phyloP scores from a whole-genome alignment of 805 yeast genomes.

The Lipomyces spencermartinsiae region DNA sequence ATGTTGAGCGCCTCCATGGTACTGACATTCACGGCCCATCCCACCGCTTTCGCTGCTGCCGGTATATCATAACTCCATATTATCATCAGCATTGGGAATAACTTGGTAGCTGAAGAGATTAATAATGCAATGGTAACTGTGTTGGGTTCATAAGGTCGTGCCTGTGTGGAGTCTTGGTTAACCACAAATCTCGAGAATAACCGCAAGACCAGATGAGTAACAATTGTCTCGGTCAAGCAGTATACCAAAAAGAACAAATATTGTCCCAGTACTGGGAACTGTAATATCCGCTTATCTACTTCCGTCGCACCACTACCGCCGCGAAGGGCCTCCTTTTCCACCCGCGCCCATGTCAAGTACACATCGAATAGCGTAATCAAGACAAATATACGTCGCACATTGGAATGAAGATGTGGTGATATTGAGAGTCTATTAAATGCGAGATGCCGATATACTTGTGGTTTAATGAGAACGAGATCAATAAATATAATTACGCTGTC shows the following conservation, averaged over 20 bases:
- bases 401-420: slow-evolving; percentile 37
- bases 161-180: background rate
- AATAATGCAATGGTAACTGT: slow-evolving; percentile 70
- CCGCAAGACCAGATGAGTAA: slow-evolving; percentile 49
- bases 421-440: slow-evolving; percentile 69
- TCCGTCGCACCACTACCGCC: background rate
- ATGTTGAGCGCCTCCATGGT: slow-evolving; percentile 68
- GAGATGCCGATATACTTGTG: slow-evolving; percentile 79
- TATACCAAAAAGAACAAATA: slow-evolving; percentile 48
- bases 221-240: slow-evolving; percentile 47
- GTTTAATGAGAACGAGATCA: slow-evolving; percentile 81
- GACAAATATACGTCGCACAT: slow-evolving; percentile 57
- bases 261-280: slow-evolving; percentile 47
- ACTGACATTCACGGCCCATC: slow-evolving; percentile 64
- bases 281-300: slow-evolving; percentile 35
- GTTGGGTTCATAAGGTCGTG: slow-evolving; percentile 43
- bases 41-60: slow-evolving; percentile 64
- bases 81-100: slow-evolving; percentile 89
- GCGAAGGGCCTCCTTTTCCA: slow-evolving; percentile 61
- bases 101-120: slow-evolving; percentile 76
- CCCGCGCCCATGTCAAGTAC: slow-evolving; percentile 89
- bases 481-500: slow-evolving; percentile 84
- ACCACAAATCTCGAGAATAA: slow-evolving; percentile 42
- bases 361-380: slow-evolving; percentile 82
- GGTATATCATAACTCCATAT: slow-evolving; percentile 97